Conservation (phyloP, 257 asterid species). For the Nicotiana attenuata region DNA sequence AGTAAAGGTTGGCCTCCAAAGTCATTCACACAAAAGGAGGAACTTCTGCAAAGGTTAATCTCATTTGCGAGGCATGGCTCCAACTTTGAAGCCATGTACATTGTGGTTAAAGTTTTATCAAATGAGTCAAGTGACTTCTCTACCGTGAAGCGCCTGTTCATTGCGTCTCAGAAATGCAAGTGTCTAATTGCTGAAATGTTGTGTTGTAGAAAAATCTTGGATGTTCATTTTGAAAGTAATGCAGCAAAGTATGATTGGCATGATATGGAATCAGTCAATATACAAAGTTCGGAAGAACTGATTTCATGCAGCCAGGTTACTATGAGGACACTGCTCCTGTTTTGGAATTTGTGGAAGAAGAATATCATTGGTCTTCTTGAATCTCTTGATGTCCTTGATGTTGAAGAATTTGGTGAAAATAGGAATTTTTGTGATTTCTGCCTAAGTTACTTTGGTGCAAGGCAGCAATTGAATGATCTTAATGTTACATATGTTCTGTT, state of each 20-base stretch:
- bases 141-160: constrained; percentile 25
- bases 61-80: constrained; percentile 29
- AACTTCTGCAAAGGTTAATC: constrained; percentile 30
- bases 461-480: constrained; percentile 16
- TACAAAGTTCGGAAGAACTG: constrained; percentile 18
- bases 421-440: constrained; percentile 24
- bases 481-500: constrained; percentile 24
- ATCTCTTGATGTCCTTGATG: constrained; percentile 27
- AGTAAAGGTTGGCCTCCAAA: constrained; percentile 53
- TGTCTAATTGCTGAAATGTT: constrained; percentile 29
- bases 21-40: constrained; percentile 29
- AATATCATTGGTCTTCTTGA: constrained; percentile 20
- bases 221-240: constrained; percentile 30
- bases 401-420: neutral
- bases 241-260: constrained; percentile 32
- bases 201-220: constrained; percentile 34
- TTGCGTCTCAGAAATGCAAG: constrained; percentile 14
- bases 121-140: constrained; percentile 23
- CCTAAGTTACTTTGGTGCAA: constrained; percentile 46
- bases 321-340: constrained; percentile 30
- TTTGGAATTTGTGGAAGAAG: constrained; percentile 43
- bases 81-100: constrained; percentile 23
- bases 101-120: constrained; percentile 27
- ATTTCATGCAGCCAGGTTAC: constrained; percentile 30
- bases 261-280: constrained; percentile 14